Evolutionary conservation across 805 yeast species (phyloP).

Genomic region (Brettanomyces naardenensis): DNA sequence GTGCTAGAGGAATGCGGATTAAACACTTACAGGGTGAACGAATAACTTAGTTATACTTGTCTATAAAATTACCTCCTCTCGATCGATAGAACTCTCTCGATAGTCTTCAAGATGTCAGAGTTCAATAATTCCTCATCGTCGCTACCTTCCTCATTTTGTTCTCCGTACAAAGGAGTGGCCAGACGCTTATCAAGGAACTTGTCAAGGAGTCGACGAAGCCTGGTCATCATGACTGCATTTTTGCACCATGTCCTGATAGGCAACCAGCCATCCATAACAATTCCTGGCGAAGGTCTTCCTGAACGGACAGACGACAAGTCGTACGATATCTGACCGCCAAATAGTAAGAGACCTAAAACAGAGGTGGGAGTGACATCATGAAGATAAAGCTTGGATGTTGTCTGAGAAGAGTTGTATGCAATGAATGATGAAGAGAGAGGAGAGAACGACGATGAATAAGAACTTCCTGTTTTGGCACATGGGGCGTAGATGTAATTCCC

Average conservation of each 20-base stretch:
- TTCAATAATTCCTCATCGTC: conserved; percentile 15
- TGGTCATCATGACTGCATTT: conserved; percentile 77
- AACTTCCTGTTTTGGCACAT: conserved; percentile 1
- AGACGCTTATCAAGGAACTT: conserved; percentile 56
- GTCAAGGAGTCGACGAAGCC: conserved; percentile 60
- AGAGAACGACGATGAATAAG: conserved; percentile 20
- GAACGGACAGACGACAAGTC: conserved; percentile 37
- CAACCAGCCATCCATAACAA: conserved; percentile 81
- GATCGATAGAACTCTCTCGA: conserved; percentile 26
- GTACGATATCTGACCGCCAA: conserved; percentile 68
- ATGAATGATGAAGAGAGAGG: conserved; percentile 49
- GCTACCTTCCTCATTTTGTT: conserved; percentile 4
- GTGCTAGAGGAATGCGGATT: conserved; percentile 37
- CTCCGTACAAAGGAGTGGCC: conserved; percentile 12
- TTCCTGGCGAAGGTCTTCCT: conserved; percentile 64
- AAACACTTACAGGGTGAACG: conserved; percentile 34
- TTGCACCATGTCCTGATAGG: conserved; percentile 92
- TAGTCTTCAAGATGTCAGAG: conserved; percentile 30
- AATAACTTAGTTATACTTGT: conserved; percentile 12
- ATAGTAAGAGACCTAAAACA: conserved; percentile 62
- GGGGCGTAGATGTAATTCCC: conserved; percentile 36
- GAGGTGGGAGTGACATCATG: conserved; percentile 77
- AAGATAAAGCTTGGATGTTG: conserved; percentile 59
- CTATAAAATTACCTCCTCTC: not conserved
- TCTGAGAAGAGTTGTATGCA: conserved; percentile 49